Evolutionary conservation across 495 filamentous ascomycete species (phyloP).

Genomic region (Aspergillus coremiiformis): DNA sequence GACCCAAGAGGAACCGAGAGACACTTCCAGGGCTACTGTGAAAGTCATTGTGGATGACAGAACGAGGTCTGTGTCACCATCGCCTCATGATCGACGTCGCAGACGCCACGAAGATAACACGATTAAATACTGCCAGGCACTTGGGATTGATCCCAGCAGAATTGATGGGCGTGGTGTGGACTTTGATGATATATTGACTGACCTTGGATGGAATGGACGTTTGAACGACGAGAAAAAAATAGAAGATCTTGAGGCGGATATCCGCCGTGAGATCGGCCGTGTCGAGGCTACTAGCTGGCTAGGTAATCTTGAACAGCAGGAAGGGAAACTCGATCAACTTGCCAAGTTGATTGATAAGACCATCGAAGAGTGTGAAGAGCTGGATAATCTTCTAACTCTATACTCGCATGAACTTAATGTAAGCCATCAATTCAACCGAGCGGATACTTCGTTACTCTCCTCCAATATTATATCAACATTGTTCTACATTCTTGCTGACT

Average conservation of each 20-base stretch:
- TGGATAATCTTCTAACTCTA: slow-evolving; percentile 85
- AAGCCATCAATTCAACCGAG: slow-evolving; percentile 28
- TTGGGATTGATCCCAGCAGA: slow-evolving; percentile 64
- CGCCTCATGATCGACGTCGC: slow-evolving; percentile 42
- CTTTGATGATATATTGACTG: slow-evolving; percentile 70
- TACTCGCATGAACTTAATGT: slow-evolving; percentile 92
- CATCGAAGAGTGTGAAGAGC: slow-evolving; percentile 88
- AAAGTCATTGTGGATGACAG: slow-evolving; percentile 20
- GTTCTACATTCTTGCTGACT: slow-evolving; percentile 26
- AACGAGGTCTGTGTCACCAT: slow-evolving; percentile 33
- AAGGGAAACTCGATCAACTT: slow-evolving; percentile 77
- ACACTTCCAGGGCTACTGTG: slow-evolving; percentile 22
- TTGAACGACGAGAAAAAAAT: slow-evolving; percentile 63
- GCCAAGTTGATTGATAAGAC: slow-evolving; percentile 78
- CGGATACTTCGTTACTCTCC: background rate
- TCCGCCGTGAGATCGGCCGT: slow-evolving; percentile 79
- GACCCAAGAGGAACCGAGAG: slow-evolving; percentile 25
- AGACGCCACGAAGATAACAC: slow-evolving; percentile 67
- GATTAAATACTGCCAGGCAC: slow-evolving; percentile 64
- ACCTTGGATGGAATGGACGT: slow-evolving; percentile 85
- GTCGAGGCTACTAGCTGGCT: slow-evolving; percentile 93
- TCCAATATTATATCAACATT: background rate
- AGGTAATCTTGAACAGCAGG: slow-evolving; percentile 77
- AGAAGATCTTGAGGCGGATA: slow-evolving; percentile 72
- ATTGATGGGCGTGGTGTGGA: slow-evolving; percentile 63